phyloP scores from a whole-genome alignment of 305 asterid genomes.

The Fraxinus angustifolia region DNA sequence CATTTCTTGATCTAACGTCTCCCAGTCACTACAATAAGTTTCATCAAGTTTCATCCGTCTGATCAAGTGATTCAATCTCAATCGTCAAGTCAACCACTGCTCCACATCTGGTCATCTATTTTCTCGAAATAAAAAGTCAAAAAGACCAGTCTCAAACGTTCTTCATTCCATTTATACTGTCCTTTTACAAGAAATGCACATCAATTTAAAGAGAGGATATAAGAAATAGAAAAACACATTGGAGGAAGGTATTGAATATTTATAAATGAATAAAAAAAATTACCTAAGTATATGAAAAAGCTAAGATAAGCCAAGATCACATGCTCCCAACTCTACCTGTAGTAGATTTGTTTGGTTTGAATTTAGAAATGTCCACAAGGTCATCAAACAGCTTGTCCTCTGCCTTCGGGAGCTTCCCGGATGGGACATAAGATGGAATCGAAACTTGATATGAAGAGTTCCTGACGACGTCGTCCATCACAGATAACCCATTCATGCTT shows the following conservation, averaged over 20 bases:
- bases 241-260: slow-evolving; percentile 22
- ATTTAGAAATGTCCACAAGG: slow-evolving; percentile 82
- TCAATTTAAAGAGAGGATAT: background rate
- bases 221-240: slow-evolving; percentile 22
- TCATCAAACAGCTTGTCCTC: slow-evolving; percentile 96
- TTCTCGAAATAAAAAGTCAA: background rate
- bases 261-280: slow-evolving; percentile 19
- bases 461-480: slow-evolving; percentile 58
- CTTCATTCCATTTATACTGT: background rate
- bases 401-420: slow-evolving; percentile 63
- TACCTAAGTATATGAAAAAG: slow-evolving; percentile 18
- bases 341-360: slow-evolving; percentile 55
- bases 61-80: background rate
- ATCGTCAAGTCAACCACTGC: background rate
- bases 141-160: background rate
- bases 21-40: background rate
- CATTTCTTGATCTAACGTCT: background rate
- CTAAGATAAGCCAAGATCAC: slow-evolving; percentile 38
- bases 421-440: slow-evolving; percentile 43
- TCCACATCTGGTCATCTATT: background rate
- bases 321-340: slow-evolving; percentile 67
- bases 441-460: slow-evolving; percentile 37
- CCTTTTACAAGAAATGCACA: background rate
- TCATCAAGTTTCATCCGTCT: background rate
- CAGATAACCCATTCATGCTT: slow-evolving; percentile 63